Conservation (phyloP, 768 basidiomycete species). For the Zangia roseola region DNA sequence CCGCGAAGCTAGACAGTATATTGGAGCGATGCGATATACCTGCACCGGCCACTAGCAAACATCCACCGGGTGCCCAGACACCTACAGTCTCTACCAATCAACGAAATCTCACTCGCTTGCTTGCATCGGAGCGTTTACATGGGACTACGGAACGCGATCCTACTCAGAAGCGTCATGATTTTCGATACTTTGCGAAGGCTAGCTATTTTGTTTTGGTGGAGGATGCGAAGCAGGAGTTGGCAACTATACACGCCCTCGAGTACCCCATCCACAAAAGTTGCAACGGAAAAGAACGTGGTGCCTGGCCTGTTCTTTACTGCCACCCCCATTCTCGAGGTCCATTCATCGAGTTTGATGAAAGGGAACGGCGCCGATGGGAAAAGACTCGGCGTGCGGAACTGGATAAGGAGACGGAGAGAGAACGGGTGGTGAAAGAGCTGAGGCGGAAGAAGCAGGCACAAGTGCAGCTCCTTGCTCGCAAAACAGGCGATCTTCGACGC, state of each 20-base stretch:
- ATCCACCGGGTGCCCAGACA: conserved; percentile 28
- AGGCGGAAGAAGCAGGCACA: conserved; percentile 30
- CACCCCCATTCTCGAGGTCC: conserved; percentile 73
- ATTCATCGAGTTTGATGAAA: conserved; percentile 73
- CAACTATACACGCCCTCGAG: conserved; percentile 83
- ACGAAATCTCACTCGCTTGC: conserved; percentile 56
- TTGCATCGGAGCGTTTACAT: conserved; percentile 80
- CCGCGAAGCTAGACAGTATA: conserved; percentile 68
- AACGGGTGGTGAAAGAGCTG: conserved; percentile 25
- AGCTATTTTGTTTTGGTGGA: conserved; percentile 88
- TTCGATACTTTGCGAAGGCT: conserved; percentile 76
- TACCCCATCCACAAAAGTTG: conserved; percentile 58
- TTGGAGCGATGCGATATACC: conserved; percentile 60
- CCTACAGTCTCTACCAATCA: conserved; percentile 34
- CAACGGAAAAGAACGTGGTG: conserved; percentile 51
- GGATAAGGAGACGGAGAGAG: conserved; percentile 35
- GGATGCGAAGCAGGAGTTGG: conserved; percentile 78
- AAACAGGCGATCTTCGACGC: conserved; percentile 61
- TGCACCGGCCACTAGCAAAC: conserved; percentile 28
- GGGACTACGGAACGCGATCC: conserved; percentile 92
- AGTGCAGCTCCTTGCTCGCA: conserved; percentile 26
- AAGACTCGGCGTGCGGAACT: conserved; percentile 44
- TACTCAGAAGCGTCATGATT: conserved; percentile 82
- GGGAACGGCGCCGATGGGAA: conserved; percentile 67
- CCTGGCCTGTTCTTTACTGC: conserved; percentile 85